Evolutionary conservation across 257 asterid genomes (phyloP).

Genomic region (Anisodus tanguticus): DNA sequence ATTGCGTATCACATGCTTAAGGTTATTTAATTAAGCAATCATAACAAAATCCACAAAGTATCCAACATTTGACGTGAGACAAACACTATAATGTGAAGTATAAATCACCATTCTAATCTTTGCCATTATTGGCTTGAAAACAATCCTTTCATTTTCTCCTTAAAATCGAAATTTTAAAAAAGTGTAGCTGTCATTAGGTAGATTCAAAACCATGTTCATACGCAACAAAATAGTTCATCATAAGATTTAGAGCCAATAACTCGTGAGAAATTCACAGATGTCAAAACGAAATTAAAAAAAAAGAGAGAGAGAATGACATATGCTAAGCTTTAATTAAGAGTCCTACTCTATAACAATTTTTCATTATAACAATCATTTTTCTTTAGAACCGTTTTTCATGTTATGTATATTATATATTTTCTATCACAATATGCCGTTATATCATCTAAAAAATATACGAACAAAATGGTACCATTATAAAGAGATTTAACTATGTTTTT

Average conservation of each 20-base stretch:
- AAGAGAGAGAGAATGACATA: background rate
- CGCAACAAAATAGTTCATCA: background rate
- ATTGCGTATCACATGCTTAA: slow-evolving; percentile 17
- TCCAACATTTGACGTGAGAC: slow-evolving; percentile 20
- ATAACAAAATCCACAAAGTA: background rate
- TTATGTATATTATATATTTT: too few species aligned
- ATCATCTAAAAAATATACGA: too few species aligned
- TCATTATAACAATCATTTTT: too few species aligned
- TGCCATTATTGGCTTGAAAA: background rate
- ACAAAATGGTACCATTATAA: too few species aligned
- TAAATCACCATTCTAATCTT: slow-evolving; percentile 11
- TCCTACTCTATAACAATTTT: too few species aligned
- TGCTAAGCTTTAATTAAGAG: background rate
- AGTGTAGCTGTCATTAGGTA: slow-evolving; percentile 1
- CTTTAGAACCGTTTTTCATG: too few species aligned
- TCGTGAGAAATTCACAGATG: background rate
- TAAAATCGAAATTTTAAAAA: background rate
- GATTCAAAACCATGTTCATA: slow-evolving; percentile 21
- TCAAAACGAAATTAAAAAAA: background rate
- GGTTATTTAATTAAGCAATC: slow-evolving; percentile 7
- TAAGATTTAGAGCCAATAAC: background rate
- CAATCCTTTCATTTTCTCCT: background rate
- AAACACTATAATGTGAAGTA: background rate
- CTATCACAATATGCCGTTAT: too few species aligned
- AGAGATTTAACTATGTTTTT: too few species aligned